Evolutionary conservation across 352 stramenopile genomes (phyloP).

Genomic region (Globisporangium parvum): DNA sequence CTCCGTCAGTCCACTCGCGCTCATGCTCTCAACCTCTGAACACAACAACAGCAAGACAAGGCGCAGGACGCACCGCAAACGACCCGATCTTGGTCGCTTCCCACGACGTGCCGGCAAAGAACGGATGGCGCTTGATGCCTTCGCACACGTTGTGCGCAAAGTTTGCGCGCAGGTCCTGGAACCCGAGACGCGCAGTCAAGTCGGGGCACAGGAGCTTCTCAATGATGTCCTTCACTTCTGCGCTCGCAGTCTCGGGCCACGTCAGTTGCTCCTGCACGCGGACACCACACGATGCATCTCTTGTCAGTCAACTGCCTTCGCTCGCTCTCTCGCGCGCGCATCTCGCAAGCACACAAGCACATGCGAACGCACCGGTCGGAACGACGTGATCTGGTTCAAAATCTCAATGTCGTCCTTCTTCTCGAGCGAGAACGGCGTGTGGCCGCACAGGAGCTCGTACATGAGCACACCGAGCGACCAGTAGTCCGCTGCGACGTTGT

Average conservation of each 20-base stretch:
- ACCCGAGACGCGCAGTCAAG: slow-evolving; percentile 47
- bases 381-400: slow-evolving; percentile 81
- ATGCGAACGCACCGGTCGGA: slow-evolving; percentile 44
- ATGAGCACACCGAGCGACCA: slow-evolving; percentile 93
- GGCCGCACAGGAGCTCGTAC: slow-evolving; percentile 89
- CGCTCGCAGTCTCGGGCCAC: slow-evolving; percentile 64
- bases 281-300: neutral
- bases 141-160: slow-evolving; percentile 46
- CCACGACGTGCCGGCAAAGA: slow-evolving; percentile 81
- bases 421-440: slow-evolving; percentile 84
- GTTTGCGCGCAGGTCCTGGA: slow-evolving; percentile 36
- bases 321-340: neutral
- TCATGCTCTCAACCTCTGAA: no score
- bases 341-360: neutral
- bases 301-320: neutral
- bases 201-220: slow-evolving; percentile 53
- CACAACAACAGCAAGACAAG: neutral
- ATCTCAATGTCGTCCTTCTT: slow-evolving; percentile 85
- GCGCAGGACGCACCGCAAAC: slow-evolving; percentile 49
- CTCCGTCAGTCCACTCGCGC: neutral
- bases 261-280: slow-evolving; percentile 34
- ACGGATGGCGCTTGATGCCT: slow-evolving; percentile 73
- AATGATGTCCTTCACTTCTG: slow-evolving; percentile 72
- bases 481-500: slow-evolving; percentile 88
- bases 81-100: slow-evolving; percentile 75